Evolutionary conservation across 768 basidiomycete genomes (phyloP), one percentile per base, ranked within the genome.

Genomic region (Hericium alpestre): DNA sequence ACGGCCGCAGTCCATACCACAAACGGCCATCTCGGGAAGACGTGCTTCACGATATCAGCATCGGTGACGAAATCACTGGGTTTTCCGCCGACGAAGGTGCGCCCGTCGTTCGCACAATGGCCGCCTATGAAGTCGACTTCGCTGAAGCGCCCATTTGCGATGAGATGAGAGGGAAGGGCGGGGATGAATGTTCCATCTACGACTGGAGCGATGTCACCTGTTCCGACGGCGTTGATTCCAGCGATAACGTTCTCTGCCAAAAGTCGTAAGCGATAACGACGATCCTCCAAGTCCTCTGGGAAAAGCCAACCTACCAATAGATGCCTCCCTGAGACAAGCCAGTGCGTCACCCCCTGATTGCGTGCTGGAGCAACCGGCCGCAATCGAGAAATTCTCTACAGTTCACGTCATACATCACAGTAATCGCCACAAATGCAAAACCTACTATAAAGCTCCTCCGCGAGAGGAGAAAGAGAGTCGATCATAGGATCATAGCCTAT

Each of bases 41-140:
- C 72, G 64, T 8, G 69, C n/a, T 61, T 59, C 13, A 70, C 65
- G 9, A 75, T 64, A 56, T 76, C 73, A 3, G 71, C 72, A n/a
- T 75, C 74, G 3, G 73, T 73, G 7, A 69, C 60, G 46, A 75
- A 72, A 4, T 73, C 66, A 4, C 62, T 62, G 0, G 76, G 74
- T 23, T 62, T 64, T 13, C 72, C 73, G 13, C 65, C 70, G 5
- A 70, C 73, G 55, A 76, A 76, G 4, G 73, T 73, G 37, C 68
- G 71, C 5, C 75, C 73, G 54, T 76, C 75, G 16, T 73, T 73
- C 0, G 73, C 72, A 54, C 74, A 75, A 56, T 76, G 75, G 5
- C 74, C 74, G n/a, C 69, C 74, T 8, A 71, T 63, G 40, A 71
- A 69, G 9, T 74, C 70, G 1, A 74, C 70, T 9, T 61, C 55